These are phyloP conservation scores for Scedosporium boydii DNA, from an alignment of 2,329 filamentous ascomycete genomes.

Conservation along the genomic window DNA sequence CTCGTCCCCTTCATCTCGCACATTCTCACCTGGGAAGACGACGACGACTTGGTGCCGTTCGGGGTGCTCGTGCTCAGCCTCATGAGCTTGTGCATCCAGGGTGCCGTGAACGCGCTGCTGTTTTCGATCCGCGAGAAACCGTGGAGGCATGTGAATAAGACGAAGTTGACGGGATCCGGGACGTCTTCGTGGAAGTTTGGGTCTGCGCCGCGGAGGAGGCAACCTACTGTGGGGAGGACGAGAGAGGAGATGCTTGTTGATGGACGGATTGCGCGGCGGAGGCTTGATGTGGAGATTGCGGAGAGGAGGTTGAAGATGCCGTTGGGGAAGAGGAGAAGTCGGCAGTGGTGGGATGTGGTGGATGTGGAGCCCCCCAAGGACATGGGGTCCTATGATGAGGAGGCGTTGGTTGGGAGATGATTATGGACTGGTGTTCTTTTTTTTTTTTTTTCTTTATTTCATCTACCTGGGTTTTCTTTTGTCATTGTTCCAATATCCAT, in stretches of 20 bases:
- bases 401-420: constrained; percentile 2
- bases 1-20: constrained; percentile 60
- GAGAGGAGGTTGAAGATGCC: constrained; percentile 18
- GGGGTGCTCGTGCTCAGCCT: constrained; percentile 44
- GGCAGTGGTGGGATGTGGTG: constrained; percentile 29
- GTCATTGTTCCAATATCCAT: not conserved
- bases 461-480: not conserved
- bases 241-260: constrained; percentile 44
- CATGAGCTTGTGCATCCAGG: constrained; percentile 54
- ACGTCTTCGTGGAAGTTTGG: constrained; percentile 1
- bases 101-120: constrained; percentile 56
- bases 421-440: not conserved
- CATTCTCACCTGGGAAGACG: constrained; percentile 43
- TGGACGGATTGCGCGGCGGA: constrained; percentile 33
- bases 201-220: constrained; percentile 12
- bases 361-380: constrained; percentile 11
- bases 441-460: not conserved
- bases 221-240: constrained; percentile 29
- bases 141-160: constrained; percentile 34
- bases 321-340: not conserved
- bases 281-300: constrained; percentile 37
- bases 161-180: constrained; percentile 6
- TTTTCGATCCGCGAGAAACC: constrained; percentile 64
- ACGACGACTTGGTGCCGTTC: constrained; percentile 30
- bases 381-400: not conserved